Percentiles rank a stretch among this genome's conserved stretches.
These are phyloP conservation scores for Salix purpurea DNA, from an alignment of 345 rosid genomes.

Conservation along the genomic window DNA sequence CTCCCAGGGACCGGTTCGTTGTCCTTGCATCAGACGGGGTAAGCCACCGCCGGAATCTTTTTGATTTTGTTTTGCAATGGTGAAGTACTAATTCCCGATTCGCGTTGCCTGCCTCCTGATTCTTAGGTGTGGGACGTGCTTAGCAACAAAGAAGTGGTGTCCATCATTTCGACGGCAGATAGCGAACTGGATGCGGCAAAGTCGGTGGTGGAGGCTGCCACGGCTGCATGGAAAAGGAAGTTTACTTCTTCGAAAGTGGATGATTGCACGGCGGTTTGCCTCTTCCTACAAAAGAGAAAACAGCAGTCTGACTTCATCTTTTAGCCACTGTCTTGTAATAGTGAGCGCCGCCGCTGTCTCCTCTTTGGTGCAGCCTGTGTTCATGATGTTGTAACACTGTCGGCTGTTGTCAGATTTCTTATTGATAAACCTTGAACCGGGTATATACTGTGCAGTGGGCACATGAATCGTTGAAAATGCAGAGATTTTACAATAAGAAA, in stretches of 20 bases:
- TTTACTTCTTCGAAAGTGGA: slow-evolving; percentile 58
- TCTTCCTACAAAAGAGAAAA: slow-evolving; percentile 40
- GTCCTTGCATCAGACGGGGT: slow-evolving; percentile 90
- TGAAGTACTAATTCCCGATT: not conserved
- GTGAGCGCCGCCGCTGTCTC: not conserved
- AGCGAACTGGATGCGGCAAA: slow-evolving; percentile 45
- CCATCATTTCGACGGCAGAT: slow-evolving; percentile 42
- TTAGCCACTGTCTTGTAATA: not conserved
- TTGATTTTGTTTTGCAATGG: not conserved
- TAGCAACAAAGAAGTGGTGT: slow-evolving; percentile 52
- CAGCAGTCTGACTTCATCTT: not conserved
- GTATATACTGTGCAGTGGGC: not conserved
- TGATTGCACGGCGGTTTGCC: slow-evolving; percentile 65
- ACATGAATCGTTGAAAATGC: not conserved
- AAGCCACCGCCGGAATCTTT: not conserved
- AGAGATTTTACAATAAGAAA: not conserved
- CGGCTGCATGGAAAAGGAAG: slow-evolving; percentile 53
- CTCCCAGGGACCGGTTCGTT: slow-evolving; percentile 49
- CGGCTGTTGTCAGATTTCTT: not conserved
- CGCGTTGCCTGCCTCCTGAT: not conserved
- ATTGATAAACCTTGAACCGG: not conserved
- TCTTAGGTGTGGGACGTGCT: slow-evolving; percentile 79
- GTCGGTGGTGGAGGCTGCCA: slow-evolving; percentile 64
- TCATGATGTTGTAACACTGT: not conserved
- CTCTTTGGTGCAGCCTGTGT: not conserved